Evolutionary conservation across 1,284 basidiomycete species (phyloP), one percentile per base, ranked within the genome.

Genomic region (Pisolithus thermaeus): DNA sequence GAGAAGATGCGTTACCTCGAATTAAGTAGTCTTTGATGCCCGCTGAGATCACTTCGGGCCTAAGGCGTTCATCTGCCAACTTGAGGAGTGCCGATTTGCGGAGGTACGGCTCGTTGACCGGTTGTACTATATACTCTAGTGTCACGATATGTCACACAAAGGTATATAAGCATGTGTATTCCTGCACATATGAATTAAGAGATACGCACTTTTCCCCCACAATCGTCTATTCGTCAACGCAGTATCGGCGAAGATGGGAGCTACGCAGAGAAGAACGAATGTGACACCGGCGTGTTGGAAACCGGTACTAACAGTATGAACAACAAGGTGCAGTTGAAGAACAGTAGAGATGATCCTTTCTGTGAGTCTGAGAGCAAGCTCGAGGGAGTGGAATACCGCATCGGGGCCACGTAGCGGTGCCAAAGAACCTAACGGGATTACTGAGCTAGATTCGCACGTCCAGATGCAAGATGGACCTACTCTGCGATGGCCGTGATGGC

Each of bases 1-100:
- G 16, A 25, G 22, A 2, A 41, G 28, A 20, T 25, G n/a, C n/a
- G n/a, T 35, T 35, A 72, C 72, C 69, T 32, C 59, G 46, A 9
- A 65, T 39, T 20, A 73, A 60, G 56, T 66, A 65, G 0, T 50
- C 32, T 3, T 46, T 53, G 6, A 70, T 47, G 41, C 72, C 63
- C 7, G 66, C 67, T 12, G 64, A 61, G 46, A 70, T 61, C 18
- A 69, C 60, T 39, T 73, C 72, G n/a, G 67, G 55, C 37, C 63
- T 62, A 40, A 65, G 63, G 6, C 41, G 23, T 1, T 52, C 52
- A 6, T 39, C 25, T 0, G 56, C 49, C 2, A 73, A 57, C 27
- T 16, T 51, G 44, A 51, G 48, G 18, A 73, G 50, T 0, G 70
- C 61, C 7, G 51, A 55, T 55, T 66, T 69, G 22, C 64, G 63